These are phyloP conservation scores for Meyerozyma carpophila DNA, from an alignment of 1,139 yeast species.

Conservation along the genomic window DNA sequence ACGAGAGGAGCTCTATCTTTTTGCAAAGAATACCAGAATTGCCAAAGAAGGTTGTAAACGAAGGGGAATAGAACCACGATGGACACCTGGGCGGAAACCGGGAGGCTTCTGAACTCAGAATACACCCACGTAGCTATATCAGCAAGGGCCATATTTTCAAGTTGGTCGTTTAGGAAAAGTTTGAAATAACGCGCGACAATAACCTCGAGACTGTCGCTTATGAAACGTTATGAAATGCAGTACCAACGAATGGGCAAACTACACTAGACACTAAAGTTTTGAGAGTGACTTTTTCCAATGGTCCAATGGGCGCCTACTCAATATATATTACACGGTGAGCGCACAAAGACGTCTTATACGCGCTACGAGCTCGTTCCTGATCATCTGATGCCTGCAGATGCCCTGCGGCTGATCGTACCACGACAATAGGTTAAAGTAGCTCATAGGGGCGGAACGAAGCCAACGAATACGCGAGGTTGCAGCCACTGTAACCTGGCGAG, in stretches of 20 bases:
- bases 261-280: no score
- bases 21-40: conserved; percentile 63
- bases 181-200: neutral
- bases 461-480: no score
- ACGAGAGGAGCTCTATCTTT: conserved; percentile 85
- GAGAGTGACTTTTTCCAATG: neutral
- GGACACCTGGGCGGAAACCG: conserved; percentile 28
- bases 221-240: neutral
- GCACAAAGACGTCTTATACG: no score
- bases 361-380: neutral
- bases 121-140: conserved; percentile 18
- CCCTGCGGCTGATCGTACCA: neutral
- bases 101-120: conserved; percentile 20
- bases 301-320: neutral
- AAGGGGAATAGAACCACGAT: conserved; percentile 43
- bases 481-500: no score
- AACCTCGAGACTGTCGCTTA: neutral
- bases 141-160: conserved; percentile 22
- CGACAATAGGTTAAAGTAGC: neutral
- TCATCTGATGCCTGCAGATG: neutral
- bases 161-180: neutral
- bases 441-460: neutral
- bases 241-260: neutral
- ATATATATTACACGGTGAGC: neutral
- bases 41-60: conserved; percentile 63